These are phyloP conservation scores for Panicum miliaceum DNA, from an alignment of 176 grass and related monocot species.

Conservation along the genomic window DNA sequence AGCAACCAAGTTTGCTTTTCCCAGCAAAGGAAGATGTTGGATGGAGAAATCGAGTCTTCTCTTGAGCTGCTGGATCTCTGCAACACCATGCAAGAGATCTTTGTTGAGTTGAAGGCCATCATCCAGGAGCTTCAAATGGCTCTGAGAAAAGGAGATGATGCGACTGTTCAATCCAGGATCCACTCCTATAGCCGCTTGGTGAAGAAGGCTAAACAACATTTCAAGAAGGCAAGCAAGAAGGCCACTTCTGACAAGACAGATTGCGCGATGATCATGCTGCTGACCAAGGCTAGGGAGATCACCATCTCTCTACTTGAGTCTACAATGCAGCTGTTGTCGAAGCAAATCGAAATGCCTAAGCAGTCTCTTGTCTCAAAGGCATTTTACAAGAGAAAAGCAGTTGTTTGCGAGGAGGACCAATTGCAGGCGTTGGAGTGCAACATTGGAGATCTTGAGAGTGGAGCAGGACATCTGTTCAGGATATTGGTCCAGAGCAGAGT, in stretches of 20 bases:
- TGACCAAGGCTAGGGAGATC: constrained; percentile 45
- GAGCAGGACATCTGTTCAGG: constrained; percentile 43
- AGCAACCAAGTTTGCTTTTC: constrained; percentile 49
- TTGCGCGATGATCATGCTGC: constrained; percentile 31
- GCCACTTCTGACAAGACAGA: constrained; percentile 25
- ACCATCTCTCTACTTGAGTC: constrained; percentile 44
- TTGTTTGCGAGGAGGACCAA: constrained; percentile 41
- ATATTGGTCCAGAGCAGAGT: constrained; percentile 57
- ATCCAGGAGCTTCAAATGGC: constrained; percentile 37
- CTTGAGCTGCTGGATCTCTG: constrained; percentile 58
- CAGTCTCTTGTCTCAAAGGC: constrained; percentile 47
- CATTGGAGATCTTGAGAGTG: constrained; percentile 46
- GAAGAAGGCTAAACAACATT: constrained; percentile 44
- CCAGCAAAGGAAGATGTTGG: constrained; percentile 50
- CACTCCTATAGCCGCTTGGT: constrained; percentile 41
- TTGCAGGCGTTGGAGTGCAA: constrained; percentile 53
- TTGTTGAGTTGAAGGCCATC: constrained; percentile 50
- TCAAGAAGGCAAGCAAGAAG: constrained; percentile 50
- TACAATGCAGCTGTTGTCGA: constrained; percentile 10
- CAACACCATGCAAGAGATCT: constrained; percentile 42
- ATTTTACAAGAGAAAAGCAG: constrained; percentile 46
- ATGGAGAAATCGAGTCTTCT: constrained; percentile 50
- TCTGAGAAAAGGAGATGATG: constrained; percentile 44
- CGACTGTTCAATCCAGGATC: constrained; percentile 30
- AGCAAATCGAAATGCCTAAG: constrained; percentile 46